Percentiles rank a stretch among this genome's conserved stretches.
These are phyloP conservation scores for Atractiella rhizophila DNA, from an alignment of 768 basidiomycete genomes.

Conservation along the genomic window DNA sequence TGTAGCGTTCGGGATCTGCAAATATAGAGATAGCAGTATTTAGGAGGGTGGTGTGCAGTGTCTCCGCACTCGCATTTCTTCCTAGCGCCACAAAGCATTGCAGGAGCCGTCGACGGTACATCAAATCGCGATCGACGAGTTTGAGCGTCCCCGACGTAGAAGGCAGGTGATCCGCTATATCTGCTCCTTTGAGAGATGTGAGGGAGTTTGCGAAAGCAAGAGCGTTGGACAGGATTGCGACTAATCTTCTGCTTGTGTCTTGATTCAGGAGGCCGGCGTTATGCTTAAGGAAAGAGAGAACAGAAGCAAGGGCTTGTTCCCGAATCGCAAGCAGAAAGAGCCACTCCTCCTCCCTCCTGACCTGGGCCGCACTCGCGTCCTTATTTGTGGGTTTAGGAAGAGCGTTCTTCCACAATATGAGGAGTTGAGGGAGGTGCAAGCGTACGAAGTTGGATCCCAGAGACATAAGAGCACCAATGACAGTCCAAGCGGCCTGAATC, in stretches of 20 bases:
- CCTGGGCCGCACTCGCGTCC: conserved; percentile 36
- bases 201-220: conserved; percentile 74
- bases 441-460: conserved; percentile 83
- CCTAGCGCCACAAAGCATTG: conserved; percentile 73
- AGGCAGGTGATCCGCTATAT: not conserved
- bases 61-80: conserved; percentile 45
- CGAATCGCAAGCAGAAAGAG: conserved; percentile 69
- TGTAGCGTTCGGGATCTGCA: conserved; percentile 61
- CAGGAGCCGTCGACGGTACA: conserved; percentile 58
- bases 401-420: conserved; percentile 92
- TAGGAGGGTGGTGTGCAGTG: conserved; percentile 52
- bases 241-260: conserved; percentile 69
- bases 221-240: conserved; percentile 63
- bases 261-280: conserved; percentile 60
- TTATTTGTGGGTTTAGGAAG: conserved; percentile 83
- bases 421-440: conserved; percentile 69
- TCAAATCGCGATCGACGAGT: conserved; percentile 51
- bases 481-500: conserved; percentile 81
- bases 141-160: conserved; percentile 22
- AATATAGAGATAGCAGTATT: conserved; percentile 60
- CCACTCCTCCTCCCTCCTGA: conserved; percentile 56
- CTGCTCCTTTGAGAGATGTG: conserved; percentile 35
- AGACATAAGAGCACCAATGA: conserved; percentile 69
- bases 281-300: conserved; percentile 61
- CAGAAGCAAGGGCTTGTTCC: conserved; percentile 67